phyloP scores from a whole-genome alignment of 805 yeast genomes.

The Yarrowia porcina region DNA sequence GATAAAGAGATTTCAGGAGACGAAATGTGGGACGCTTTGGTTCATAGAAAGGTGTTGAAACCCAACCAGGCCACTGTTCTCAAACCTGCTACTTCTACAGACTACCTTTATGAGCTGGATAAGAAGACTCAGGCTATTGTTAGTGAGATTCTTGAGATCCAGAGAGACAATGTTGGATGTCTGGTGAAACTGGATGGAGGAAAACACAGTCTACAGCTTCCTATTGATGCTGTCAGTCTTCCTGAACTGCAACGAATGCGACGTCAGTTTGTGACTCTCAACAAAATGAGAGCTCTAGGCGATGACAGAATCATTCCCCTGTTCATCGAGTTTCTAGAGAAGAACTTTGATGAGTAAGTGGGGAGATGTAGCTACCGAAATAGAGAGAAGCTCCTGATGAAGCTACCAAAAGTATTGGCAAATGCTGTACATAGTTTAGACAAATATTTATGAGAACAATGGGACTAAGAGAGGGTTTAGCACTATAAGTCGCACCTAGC shows the following conservation, averaged over 20 bases:
- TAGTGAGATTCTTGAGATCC: constrained; percentile 58
- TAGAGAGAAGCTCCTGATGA: no score
- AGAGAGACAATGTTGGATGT: constrained; percentile 47
- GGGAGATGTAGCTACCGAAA: no score
- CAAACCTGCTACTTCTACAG: constrained; percentile 72
- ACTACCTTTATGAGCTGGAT: constrained; percentile 77
- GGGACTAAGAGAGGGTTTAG: no score
- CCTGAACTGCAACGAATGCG: constrained; percentile 82
- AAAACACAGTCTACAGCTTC: constrained; percentile 55
- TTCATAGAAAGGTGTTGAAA: constrained; percentile 52
- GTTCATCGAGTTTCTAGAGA: constrained; percentile 74
- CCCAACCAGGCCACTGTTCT: constrained; percentile 84
- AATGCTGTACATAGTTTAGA: background rate
- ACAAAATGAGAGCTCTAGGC: constrained; percentile 74
- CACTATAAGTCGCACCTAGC: no score
- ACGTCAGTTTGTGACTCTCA: constrained; percentile 76
- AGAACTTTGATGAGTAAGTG: constrained; percentile 49
- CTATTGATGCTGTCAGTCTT: constrained; percentile 56
- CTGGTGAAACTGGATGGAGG: constrained; percentile 40
- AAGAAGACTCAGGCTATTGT: constrained; percentile 64
- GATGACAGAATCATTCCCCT: constrained; percentile 61
- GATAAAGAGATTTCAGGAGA: constrained; percentile 58
- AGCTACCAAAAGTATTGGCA: no score
- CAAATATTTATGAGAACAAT: background rate
- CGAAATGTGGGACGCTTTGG: constrained; percentile 52